Conservation (phyloP, 192 early-diverging fungal species). For the Chytriomyces sp. region DNA sequence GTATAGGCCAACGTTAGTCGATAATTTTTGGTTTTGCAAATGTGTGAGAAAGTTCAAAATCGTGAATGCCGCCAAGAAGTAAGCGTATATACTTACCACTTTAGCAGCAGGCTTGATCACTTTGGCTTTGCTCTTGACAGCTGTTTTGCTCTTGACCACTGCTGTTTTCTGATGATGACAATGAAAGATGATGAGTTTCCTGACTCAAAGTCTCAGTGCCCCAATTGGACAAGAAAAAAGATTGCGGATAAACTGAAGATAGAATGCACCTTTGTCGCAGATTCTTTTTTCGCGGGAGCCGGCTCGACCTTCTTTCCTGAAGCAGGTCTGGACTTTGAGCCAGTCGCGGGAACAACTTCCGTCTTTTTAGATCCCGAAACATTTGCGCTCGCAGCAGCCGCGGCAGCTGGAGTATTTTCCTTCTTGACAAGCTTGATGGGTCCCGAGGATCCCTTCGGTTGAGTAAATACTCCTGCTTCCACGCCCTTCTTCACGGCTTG, state of each 20-base stretch:
- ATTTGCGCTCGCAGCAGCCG: too few species aligned
- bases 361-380: constrained; percentile 5
- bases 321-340: constrained; percentile 31
- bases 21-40: background rate
- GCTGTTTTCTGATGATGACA: too few species aligned
- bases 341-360: background rate
- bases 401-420: constrained; percentile 33
- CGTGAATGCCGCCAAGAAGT: too few species aligned
- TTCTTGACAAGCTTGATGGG: constrained; percentile 67
- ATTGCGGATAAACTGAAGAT: too few species aligned
- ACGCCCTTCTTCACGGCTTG: constrained; percentile 72
- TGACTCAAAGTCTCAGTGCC: too few species aligned
- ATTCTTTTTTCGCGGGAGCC: constrained; percentile 2
- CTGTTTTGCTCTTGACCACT: too few species aligned
- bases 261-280: too few species aligned
- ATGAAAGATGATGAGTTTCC: too few species aligned
- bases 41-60: too few species aligned
- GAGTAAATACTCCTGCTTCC: constrained; percentile 62
- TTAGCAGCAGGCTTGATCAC: background rate
- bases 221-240: too few species aligned
- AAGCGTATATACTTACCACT: background rate
- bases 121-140: too few species aligned
- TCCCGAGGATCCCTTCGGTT: constrained; percentile 72
- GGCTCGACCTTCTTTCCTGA: constrained; percentile 46
- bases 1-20: background rate